These are phyloP conservation scores for Geosmithia morbida DNA, from an alignment of 2,329 filamentous ascomycete species.

Conservation along the genomic window DNA sequence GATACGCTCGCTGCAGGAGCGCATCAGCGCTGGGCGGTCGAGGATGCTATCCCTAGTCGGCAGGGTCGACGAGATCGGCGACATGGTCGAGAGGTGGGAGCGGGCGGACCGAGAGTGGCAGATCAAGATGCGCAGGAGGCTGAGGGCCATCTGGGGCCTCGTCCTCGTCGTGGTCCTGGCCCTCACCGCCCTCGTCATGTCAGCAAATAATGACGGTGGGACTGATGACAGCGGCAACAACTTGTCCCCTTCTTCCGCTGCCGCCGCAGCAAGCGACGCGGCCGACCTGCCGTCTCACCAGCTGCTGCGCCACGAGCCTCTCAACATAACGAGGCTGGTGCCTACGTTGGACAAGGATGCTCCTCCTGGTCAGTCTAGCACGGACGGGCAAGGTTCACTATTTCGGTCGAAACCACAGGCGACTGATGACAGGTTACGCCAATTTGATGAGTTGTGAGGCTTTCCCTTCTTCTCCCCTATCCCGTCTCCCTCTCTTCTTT, in stretches of 20 bases:
- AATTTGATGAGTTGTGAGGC: constrained; percentile 31
- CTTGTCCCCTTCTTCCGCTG: too few species aligned
- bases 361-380: constrained; percentile 4
- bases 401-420: constrained; percentile 11
- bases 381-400: constrained; percentile 5
- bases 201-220: neutral
- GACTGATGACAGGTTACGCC: constrained; percentile 22
- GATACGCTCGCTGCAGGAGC: constrained; percentile 45
- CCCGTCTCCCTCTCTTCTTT: neutral
- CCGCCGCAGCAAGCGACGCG: neutral
- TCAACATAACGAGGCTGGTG: constrained; percentile 1
- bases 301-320: neutral
- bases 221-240: neutral
- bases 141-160: constrained; percentile 50
- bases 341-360: neutral
- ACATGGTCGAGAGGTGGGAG: constrained; percentile 54
- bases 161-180: constrained; percentile 33
- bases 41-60: constrained; percentile 44
- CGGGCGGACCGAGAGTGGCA: constrained; percentile 52
- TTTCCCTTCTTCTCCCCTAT: neutral
- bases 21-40: constrained; percentile 44
- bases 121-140: constrained; percentile 47
- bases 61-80: constrained; percentile 48
- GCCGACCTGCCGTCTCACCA: neutral
- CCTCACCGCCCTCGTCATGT: constrained; percentile 26